phyloP scores from a whole-genome alignment of 208 protist species.

The Crithidia mellificae region DNA sequence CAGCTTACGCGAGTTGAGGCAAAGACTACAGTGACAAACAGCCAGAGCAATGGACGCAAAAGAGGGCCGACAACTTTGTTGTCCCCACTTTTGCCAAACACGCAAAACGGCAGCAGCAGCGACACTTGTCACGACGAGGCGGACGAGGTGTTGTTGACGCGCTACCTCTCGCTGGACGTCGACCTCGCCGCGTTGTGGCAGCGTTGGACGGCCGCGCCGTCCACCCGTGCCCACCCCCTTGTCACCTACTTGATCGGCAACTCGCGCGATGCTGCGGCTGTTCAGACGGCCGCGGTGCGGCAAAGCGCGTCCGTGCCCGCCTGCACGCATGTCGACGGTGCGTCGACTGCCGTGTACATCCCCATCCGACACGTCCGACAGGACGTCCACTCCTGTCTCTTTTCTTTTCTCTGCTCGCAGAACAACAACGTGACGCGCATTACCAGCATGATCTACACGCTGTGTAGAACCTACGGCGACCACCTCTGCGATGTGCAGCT shows the following conservation, averaged over 20 bases:
- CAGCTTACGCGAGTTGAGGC: too few species aligned
- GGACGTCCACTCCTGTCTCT: slow-evolving; percentile 74
- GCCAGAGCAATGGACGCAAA: too few species aligned
- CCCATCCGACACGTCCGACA: slow-evolving; percentile 66
- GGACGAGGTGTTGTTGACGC: slow-evolving; percentile 42
- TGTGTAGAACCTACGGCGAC: slow-evolving; percentile 50
- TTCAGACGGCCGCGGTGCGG: neutral
- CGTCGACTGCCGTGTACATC: neutral
- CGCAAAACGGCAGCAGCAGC: neutral
- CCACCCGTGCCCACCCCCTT: slow-evolving; percentile 53
- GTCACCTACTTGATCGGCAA: slow-evolving; percentile 39
- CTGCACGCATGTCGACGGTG: slow-evolving; percentile 8
- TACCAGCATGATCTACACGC: slow-evolving; percentile 52
- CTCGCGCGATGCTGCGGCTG: neutral
- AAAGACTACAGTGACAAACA: too few species aligned
- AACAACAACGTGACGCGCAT: slow-evolving; percentile 85
- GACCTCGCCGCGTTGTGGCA: slow-evolving; percentile 55
- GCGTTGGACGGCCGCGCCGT: slow-evolving; percentile 57
- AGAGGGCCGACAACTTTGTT: neutral
- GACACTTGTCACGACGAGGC: neutral
- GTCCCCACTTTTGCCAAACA: neutral
- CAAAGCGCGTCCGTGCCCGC: neutral
- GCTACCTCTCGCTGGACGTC: slow-evolving; percentile 74
- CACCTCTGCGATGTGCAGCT: slow-evolving; percentile 56
- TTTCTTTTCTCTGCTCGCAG: slow-evolving; percentile 81